Percentiles rank a stretch among this genome's conserved stretches.
These are phyloP conservation scores for Phytophthora boehmeriae DNA, from an alignment of 352 stramenopile genomes.

Conservation along the genomic window DNA sequence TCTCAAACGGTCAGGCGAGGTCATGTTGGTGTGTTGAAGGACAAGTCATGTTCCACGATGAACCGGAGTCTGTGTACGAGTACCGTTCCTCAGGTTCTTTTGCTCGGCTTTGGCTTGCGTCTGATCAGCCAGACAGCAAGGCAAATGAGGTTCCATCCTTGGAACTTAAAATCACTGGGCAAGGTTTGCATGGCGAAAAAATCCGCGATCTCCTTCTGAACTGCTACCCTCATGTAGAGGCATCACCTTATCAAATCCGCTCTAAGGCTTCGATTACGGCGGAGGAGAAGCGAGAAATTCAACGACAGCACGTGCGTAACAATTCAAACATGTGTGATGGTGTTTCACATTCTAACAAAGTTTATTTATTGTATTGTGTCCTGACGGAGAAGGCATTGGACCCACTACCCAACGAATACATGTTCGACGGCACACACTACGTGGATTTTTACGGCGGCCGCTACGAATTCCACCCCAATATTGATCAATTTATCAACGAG, in stretches of 20 bases:
- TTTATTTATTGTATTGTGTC: background rate
- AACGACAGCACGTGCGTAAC: conserved; percentile 64
- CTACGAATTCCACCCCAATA: conserved; percentile 78
- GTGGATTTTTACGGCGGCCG: conserved; percentile 72
- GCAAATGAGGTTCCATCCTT: conserved; percentile 17
- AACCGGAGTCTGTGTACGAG: conserved; percentile 46
- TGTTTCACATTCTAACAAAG: background rate
- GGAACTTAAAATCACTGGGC: conserved; percentile 57
- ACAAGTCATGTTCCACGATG: conserved; percentile 52
- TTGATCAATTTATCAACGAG: conserved; percentile 71
- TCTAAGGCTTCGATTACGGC: conserved; percentile 49
- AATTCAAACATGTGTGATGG: background rate
- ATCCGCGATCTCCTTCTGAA: conserved; percentile 60
- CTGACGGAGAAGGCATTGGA: conserved; percentile 52
- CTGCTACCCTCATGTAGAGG: conserved; percentile 60
- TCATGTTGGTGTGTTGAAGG: conserved; percentile 72
- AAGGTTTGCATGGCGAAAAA: conserved; percentile 42
- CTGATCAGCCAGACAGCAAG: conserved; percentile 12
- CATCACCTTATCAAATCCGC: conserved; percentile 39
- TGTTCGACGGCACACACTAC: conserved; percentile 78
- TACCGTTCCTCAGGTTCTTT: conserved; percentile 66
- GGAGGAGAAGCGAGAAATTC: conserved; percentile 73
- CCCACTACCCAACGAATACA: conserved; percentile 67
- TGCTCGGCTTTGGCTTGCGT: conserved; percentile 34
- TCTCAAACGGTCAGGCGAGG: conserved; percentile 16